A percentile compares a stretch with the other conserved stretches of the same genome.
These are phyloP conservation scores for Allantophomopsis lycopodina DNA, from an alignment of 2,329 filamentous ascomycete genomes.

Conservation along the genomic window DNA sequence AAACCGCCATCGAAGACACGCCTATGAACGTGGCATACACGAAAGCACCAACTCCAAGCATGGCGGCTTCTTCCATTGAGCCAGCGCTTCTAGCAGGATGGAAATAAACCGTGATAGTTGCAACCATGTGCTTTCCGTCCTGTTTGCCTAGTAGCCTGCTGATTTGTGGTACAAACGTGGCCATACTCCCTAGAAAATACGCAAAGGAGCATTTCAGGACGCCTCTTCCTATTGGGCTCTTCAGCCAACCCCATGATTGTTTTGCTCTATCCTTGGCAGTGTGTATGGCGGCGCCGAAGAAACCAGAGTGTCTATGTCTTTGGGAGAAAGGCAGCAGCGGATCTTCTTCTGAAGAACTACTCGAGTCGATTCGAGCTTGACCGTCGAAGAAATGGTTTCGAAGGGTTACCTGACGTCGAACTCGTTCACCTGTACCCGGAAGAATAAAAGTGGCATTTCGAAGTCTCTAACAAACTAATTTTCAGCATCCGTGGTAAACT, in stretches of 20 bases:
- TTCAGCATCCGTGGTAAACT: not conserved
- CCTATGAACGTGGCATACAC: conserved; percentile 65
- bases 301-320: conserved; percentile 13
- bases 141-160: conserved; percentile 64
- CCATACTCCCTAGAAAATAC: conserved; percentile 75
- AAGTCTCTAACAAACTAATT: conserved; percentile 41
- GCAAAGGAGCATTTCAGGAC: conserved; percentile 87
- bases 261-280: conserved; percentile 21
- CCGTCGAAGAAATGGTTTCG: conserved; percentile 30
- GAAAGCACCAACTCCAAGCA: conserved; percentile 67
- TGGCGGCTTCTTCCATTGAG: conserved; percentile 76
- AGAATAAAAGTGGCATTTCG: conserved; percentile 80
- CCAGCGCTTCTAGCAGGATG: conserved; percentile 78
- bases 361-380: conserved; percentile 2
- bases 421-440: conserved; percentile 72
- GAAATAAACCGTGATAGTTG: conserved; percentile 90
- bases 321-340: conserved; percentile 6
- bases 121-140: conserved; percentile 88
- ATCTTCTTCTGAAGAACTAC: conserved; percentile 3
- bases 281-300: conserved; percentile 17
- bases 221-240: conserved; percentile 61
- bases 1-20: conserved; percentile 78
- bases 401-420: conserved; percentile 67
- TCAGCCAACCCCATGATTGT: conserved; percentile 42
- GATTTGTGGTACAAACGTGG: conserved; percentile 66